phyloP scores from a whole-genome alignment of 2,329 filamentous ascomycete species.

The Cercospora zeae-maydis region DNA sequence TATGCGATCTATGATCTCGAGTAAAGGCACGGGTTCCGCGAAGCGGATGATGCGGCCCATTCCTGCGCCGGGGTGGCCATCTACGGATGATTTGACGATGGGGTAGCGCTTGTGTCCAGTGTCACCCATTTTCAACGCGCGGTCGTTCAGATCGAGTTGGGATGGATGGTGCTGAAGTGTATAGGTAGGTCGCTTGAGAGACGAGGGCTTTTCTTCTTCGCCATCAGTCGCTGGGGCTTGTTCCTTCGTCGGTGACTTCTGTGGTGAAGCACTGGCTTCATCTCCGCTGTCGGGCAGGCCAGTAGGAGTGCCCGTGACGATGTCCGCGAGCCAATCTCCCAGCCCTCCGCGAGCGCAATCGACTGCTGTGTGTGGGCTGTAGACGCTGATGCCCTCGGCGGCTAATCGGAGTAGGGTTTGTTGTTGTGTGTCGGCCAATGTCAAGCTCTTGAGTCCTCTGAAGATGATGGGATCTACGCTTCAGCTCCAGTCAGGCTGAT shows the following conservation, averaged over 20 bases:
- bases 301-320: constrained; percentile 61
- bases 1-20: constrained; percentile 60
- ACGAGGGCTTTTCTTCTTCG: constrained; percentile 40
- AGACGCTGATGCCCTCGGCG: constrained; percentile 82
- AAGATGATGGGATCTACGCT: constrained; percentile 89
- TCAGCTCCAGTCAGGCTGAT: constrained; percentile 30
- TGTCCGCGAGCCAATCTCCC: constrained; percentile 90
- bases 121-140: constrained; percentile 41
- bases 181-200: constrained; percentile 40
- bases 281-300: constrained; percentile 23
- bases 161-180: constrained; percentile 50
- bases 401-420: constrained; percentile 76
- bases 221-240: constrained; percentile 12
- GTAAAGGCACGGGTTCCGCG: constrained; percentile 50
- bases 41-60: constrained; percentile 61
- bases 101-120: constrained; percentile 51
- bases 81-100: constrained; percentile 49
- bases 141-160: constrained; percentile 38
- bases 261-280: constrained; percentile 13
- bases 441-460: constrained; percentile 83
- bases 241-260: constrained; percentile 12
- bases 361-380: constrained; percentile 91
- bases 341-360: constrained; percentile 82
- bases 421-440: constrained; percentile 80
- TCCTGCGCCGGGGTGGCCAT: constrained; percentile 50